Percentiles rank a stretch among this genome's conserved stretches.
Evolutionary conservation across 805 yeast species (phyloP).

Genomic region (Limtongia smithiae): DNA sequence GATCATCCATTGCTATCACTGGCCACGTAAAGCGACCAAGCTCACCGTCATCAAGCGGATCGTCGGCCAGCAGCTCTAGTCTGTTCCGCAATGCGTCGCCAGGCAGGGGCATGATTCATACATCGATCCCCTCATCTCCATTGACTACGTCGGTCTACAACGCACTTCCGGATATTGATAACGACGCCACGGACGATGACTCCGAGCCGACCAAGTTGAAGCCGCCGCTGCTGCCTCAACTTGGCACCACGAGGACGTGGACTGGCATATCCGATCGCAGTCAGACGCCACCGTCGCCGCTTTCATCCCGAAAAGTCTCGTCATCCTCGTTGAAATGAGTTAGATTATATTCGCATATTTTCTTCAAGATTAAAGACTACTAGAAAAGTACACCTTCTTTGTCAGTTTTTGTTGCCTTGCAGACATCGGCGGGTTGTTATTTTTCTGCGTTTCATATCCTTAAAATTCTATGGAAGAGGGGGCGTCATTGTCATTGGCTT

Average conservation of each 20-base stretch:
- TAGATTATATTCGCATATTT: too few species aligned
- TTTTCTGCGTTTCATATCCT: too few species aligned
- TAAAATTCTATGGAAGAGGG: too few species aligned
- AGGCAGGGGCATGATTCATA: conserved; percentile 7
- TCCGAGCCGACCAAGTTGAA: neutral
- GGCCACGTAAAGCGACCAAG: conserved; percentile 12
- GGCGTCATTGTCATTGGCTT: too few species aligned
- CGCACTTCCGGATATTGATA: conserved; percentile 4
- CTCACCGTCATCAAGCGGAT: conserved; percentile 25
- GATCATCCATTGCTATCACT: conserved; percentile 5
- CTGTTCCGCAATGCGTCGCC: conserved; percentile 23
- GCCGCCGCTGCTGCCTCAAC: neutral
- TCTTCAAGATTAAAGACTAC: too few species aligned
- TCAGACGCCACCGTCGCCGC: conserved; percentile 15
- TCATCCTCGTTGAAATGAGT: conserved; percentile 1
- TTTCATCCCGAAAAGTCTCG: conserved; percentile 14
- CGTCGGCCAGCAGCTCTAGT: conserved; percentile 20
- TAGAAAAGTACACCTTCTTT: too few species aligned
- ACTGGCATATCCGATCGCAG: conserved; percentile 1
- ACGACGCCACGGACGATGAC: neutral
- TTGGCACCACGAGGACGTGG: neutral
- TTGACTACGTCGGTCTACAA: conserved; percentile 21
- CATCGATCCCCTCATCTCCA: conserved; percentile 25
- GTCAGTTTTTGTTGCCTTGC: too few species aligned
- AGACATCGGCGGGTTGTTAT: too few species aligned